Evolutionary conservation across 331 rosid species (phyloP).

Genomic region (Rhamnella rubrinervis): DNA sequence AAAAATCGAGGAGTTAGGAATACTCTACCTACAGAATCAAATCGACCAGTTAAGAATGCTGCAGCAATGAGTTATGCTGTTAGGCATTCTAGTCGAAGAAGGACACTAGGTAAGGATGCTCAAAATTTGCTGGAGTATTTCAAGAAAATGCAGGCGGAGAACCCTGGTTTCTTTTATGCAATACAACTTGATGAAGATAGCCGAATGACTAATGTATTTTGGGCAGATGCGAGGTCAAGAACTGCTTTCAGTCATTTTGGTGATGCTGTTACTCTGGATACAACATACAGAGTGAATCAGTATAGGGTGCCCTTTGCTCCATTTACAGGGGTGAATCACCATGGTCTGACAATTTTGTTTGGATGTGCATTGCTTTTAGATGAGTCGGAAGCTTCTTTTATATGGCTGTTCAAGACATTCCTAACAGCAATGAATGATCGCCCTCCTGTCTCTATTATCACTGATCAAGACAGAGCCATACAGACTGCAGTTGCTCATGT

Average conservation of each 20-base stretch:
- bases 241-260: constrained; percentile 79
- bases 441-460: constrained; percentile 71
- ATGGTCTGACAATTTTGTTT: constrained; percentile 79
- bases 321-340: constrained; percentile 88
- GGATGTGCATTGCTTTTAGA: constrained; percentile 93
- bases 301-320: constrained; percentile 83
- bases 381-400: constrained; percentile 82
- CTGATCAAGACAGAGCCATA: constrained; percentile 82
- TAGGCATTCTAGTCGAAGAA: constrained; percentile 45
- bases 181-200: constrained; percentile 89
- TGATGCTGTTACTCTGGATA: constrained; percentile 76
- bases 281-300: constrained; percentile 67
- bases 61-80: constrained; percentile 38
- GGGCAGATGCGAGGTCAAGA: constrained; percentile 94
- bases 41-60: constrained; percentile 44
- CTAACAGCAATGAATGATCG: constrained; percentile 78
- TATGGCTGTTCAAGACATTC: constrained; percentile 87
- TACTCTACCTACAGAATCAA: constrained; percentile 42
- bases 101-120: constrained; percentile 81
- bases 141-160: constrained; percentile 92
- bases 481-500: constrained; percentile 76
- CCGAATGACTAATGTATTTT: constrained; percentile 74
- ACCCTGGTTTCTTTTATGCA: constrained; percentile 93
- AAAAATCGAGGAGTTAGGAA: constrained; percentile 43
- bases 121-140: constrained; percentile 88